These are phyloP conservation scores for Suhomyces emberorum DNA, from an alignment of 805 yeast species.

Conservation along the genomic window DNA sequence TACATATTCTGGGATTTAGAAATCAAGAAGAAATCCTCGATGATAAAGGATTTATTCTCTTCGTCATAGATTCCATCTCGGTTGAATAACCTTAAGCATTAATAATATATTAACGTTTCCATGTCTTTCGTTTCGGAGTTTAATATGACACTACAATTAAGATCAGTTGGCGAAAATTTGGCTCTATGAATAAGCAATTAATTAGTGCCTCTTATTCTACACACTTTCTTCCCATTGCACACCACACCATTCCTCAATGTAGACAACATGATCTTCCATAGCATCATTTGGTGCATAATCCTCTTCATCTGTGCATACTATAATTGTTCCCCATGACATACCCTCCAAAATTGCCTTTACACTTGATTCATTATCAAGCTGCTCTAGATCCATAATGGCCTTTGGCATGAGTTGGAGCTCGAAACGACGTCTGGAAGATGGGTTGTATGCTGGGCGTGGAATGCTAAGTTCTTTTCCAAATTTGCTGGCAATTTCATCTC, in stretches of 20 bases:
- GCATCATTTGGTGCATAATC: conserved; percentile 52
- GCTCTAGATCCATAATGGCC: conserved; percentile 78
- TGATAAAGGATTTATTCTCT: no score
- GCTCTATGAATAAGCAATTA: no score
- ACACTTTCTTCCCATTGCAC: conserved; percentile 76
- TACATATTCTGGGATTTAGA: no score
- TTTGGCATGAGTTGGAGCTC: conserved; percentile 96
- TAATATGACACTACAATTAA: no score
- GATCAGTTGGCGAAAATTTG: no score
- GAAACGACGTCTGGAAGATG: conserved; percentile 57
- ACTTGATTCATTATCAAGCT: conserved; percentile 18
- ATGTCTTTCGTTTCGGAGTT: no score
- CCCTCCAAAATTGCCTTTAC: conserved; percentile 55
- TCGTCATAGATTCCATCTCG: no score
- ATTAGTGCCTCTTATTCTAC: conserved; percentile 5
- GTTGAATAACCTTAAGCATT: no score
- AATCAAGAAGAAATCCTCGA: no score
- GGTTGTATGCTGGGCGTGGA: conserved; percentile 62
- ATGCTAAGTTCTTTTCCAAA: conserved; percentile 36
- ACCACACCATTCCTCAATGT: conserved; percentile 75
- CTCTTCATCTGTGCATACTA: conserved; percentile 72
- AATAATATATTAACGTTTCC: no score
- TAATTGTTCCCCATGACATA: conserved; percentile 97
- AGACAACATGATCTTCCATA: conserved; percentile 62
- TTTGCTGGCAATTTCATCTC: conserved; percentile 50